These are phyloP conservation scores for Plantago coronopus DNA, from an alignment of 305 asterid species.

Conservation along the genomic window DNA sequence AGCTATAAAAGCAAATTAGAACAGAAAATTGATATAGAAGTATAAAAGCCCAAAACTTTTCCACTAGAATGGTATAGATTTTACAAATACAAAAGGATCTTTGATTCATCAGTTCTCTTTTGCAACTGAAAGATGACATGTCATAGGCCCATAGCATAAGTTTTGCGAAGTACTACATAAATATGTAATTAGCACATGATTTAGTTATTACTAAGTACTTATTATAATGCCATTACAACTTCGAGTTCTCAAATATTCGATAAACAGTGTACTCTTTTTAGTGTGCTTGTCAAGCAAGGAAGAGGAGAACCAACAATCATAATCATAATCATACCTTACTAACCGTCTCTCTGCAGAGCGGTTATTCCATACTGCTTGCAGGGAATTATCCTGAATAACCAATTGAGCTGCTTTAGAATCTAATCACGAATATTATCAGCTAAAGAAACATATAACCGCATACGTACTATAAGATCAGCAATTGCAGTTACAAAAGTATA, in stretches of 20 bases:
- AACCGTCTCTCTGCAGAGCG: slow-evolving; percentile 31
- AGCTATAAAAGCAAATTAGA: slow-evolving; percentile 14
- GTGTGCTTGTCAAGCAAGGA: slow-evolving; percentile 6
- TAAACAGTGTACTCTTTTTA: not conserved
- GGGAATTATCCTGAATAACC: slow-evolving; percentile 58
- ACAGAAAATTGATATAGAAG: slow-evolving; percentile 1
- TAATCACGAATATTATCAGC: slow-evolving; percentile 8
- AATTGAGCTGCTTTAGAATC: slow-evolving; percentile 19
- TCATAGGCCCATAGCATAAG: not conserved
- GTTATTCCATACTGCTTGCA: slow-evolving; percentile 80
- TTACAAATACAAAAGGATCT: not conserved
- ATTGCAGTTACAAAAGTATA: slow-evolving; percentile 72
- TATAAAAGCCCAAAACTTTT: slow-evolving; percentile 3
- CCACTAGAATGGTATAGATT: slow-evolving; percentile 1
- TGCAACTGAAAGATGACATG: not conserved
- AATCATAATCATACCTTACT: slow-evolving; percentile 39
- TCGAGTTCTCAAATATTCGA: no score
- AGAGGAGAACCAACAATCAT: slow-evolving; percentile 9
- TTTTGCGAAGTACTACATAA: not conserved
- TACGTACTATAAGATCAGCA: slow-evolving; percentile 72
- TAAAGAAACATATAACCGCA: slow-evolving; percentile 12
- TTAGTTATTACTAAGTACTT: no score
- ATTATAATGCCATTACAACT: no score
- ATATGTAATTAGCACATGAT: not conserved
- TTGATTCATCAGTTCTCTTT: not conserved